phyloP scores from a whole-genome alignment of 352 stramenopile species.

The Globisporangium splendens region DNA sequence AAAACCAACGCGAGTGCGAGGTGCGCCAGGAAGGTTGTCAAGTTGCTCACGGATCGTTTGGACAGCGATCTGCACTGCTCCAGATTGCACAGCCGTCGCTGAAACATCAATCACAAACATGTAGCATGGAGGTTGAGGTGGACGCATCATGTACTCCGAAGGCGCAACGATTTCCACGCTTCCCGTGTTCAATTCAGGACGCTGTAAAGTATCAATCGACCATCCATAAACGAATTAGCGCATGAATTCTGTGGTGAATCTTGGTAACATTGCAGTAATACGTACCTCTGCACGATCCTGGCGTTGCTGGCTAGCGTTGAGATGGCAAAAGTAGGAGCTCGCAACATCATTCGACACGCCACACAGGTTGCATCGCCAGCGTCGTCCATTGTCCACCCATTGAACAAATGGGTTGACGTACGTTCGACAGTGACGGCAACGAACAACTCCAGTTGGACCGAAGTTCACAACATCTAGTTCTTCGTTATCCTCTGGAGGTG shows the following conservation, averaged over 20 bases:
- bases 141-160: conserved; percentile 89
- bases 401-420: conserved; percentile 90
- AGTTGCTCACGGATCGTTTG: conserved; percentile 82
- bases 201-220: conserved; percentile 18
- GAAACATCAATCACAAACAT: conserved; percentile 91
- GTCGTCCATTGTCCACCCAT: conserved; percentile 86
- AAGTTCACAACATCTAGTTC: conserved; percentile 88
- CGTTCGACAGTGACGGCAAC: conserved; percentile 85
- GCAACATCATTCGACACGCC: conserved; percentile 89
- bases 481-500: conserved; percentile 53
- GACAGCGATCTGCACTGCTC: conserved; percentile 63
- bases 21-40: conserved; percentile 67
- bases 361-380: conserved; percentile 89
- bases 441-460: conserved; percentile 73
- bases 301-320: conserved; percentile 93
- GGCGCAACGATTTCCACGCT: conserved; percentile 85
- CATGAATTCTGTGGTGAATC: too few relatives aligned
- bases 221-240: neutral
- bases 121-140: conserved; percentile 82
- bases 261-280: conserved; percentile 82
- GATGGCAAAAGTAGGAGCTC: conserved; percentile 97
- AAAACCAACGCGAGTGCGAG: conserved; percentile 80
- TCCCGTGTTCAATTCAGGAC: conserved; percentile 68
- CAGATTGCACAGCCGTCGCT: conserved; percentile 61
- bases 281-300: conserved; percentile 90